phyloP scores from a whole-genome alignment of 2,329 filamentous ascomycete genomes.

The Claviceps africana region DNA sequence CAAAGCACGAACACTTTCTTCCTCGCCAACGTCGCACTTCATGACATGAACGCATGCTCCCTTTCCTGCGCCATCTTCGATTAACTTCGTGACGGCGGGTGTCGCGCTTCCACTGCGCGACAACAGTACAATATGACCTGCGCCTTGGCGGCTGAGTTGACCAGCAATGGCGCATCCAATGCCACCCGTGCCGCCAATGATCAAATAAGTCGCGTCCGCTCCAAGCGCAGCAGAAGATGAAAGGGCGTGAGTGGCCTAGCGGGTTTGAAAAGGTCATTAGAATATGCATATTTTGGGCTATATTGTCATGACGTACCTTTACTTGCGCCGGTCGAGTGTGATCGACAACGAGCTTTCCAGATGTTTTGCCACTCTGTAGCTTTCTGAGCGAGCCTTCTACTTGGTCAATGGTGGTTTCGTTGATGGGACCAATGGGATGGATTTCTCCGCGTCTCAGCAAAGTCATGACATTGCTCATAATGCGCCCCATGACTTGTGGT shows the following conservation, averaged over 20 bases:
- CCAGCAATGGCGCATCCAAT: conserved; percentile 34
- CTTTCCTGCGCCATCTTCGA: conserved; percentile 20
- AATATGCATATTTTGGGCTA: neutral
- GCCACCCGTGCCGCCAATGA: conserved; percentile 37
- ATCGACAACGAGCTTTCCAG: conserved; percentile 32
- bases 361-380: conserved; percentile 20
- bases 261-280: conserved; percentile 1
- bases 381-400: conserved; percentile 24
- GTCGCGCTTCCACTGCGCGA: conserved; percentile 31
- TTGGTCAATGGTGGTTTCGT: conserved; percentile 22
- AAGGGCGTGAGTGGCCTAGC: conserved; percentile 12
- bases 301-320: conserved; percentile 13
- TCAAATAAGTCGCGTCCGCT: conserved; percentile 31
- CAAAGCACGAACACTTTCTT: conserved; percentile 14
- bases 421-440: conserved; percentile 22
- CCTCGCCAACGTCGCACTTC: conserved; percentile 34
- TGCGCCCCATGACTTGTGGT: conserved; percentile 15
- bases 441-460: conserved; percentile 22
- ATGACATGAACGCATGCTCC: conserved; percentile 31
- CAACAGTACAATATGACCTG: conserved; percentile 32
- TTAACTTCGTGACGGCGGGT: conserved; percentile 25
- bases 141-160: conserved; percentile 35
- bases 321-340: conserved; percentile 27
- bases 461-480: conserved; percentile 23
- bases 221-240: conserved; percentile 14